Conservation (phyloP, 2,329 filamentous ascomycete species). For the Trichophaea hybrida region DNA sequence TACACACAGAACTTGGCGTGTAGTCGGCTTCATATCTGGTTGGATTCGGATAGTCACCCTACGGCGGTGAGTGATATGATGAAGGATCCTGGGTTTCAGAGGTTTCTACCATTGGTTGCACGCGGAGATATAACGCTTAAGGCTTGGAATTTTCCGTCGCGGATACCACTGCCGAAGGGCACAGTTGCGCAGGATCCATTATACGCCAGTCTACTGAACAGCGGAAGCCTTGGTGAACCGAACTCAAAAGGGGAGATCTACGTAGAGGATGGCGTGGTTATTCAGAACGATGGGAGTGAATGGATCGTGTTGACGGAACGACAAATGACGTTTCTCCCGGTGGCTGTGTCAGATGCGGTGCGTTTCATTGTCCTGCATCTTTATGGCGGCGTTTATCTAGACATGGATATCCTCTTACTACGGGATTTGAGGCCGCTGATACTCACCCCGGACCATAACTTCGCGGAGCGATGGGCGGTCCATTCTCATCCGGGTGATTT, state of each 20-base stretch:
- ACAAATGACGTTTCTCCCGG: conserved; percentile 44
- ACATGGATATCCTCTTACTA: conserved; percentile 43
- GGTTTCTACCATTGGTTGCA: conserved; percentile 41
- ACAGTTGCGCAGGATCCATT: conserved; percentile 31
- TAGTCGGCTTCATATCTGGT: conserved; percentile 40
- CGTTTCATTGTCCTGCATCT: conserved; percentile 42
- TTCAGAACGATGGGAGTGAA: conserved; percentile 38
- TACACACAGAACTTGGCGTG: conserved; percentile 44
- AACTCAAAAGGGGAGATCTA: conserved; percentile 34
- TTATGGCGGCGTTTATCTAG: conserved; percentile 41
- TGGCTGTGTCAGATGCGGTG: conserved; percentile 43
- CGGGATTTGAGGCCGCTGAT: conserved; percentile 42
- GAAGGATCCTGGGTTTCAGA: conserved; percentile 39
- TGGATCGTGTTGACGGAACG: conserved; percentile 41
- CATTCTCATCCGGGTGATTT: conserved; percentile 41
- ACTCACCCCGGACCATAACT: conserved; percentile 38
- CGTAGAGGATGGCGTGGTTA: conserved; percentile 40
- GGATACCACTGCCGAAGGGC: conserved; percentile 39
- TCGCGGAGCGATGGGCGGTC: conserved; percentile 43
- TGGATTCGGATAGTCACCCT: conserved; percentile 40
- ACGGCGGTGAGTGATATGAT: conserved; percentile 40
- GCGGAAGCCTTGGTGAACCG: conserved; percentile 32
- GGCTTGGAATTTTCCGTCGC: conserved; percentile 41
- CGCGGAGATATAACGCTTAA: conserved; percentile 40
- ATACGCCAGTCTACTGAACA: conserved; percentile 6